Percentiles rank a stretch among this genome's conserved stretches.
These are phyloP conservation scores for Verticillium klebahnii DNA, from an alignment of 2,329 filamentous ascomycete species.

Conservation along the genomic window DNA sequence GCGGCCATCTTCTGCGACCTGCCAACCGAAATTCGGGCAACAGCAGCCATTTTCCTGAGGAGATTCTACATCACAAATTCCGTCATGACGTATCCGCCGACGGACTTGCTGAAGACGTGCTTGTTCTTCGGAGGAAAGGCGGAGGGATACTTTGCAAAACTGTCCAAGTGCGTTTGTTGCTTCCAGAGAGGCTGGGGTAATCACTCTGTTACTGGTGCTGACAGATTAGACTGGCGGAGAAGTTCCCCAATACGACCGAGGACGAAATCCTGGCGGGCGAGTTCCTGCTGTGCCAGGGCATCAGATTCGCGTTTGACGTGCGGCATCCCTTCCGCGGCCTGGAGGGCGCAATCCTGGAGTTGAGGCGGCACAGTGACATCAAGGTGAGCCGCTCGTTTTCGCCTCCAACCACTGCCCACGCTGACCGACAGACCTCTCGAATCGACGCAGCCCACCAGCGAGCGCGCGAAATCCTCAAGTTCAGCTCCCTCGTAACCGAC, in stretches of 20 bases:
- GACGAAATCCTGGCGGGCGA: slow-evolving; percentile 88
- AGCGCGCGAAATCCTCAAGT: slow-evolving; percentile 70
- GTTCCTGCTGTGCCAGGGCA: slow-evolving; percentile 85
- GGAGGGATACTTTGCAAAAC: slow-evolving; percentile 72
- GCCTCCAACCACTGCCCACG: neutral
- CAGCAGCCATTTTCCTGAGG: slow-evolving; percentile 82
- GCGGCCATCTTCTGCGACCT: slow-evolving; percentile 50
- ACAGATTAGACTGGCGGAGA: slow-evolving; percentile 53
- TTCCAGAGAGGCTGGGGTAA: neutral
- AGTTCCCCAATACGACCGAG: slow-evolving; percentile 64
- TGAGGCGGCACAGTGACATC: slow-evolving; percentile 62
- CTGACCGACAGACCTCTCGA: slow-evolving; percentile 26
- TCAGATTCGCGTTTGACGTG: slow-evolving; percentile 91
- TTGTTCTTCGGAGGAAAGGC: slow-evolving; percentile 93
- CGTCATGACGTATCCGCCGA: slow-evolving; percentile 92
- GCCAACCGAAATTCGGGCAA: slow-evolving; percentile 47
- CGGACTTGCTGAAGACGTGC: slow-evolving; percentile 81
- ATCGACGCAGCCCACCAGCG: slow-evolving; percentile 63
- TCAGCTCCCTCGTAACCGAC: slow-evolving; percentile 80
- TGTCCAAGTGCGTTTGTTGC: slow-evolving; percentile 30
- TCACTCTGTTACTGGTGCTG: neutral
- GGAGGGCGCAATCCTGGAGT: slow-evolving; percentile 80
- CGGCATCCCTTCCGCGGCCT: slow-evolving; percentile 84
- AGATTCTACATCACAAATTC: slow-evolving; percentile 96
- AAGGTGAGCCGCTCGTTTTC: slow-evolving; percentile 32